These are phyloP conservation scores for Dactylonectria estremocensis DNA, from an alignment of 2,329 filamentous ascomycete genomes.

Conservation along the genomic window DNA sequence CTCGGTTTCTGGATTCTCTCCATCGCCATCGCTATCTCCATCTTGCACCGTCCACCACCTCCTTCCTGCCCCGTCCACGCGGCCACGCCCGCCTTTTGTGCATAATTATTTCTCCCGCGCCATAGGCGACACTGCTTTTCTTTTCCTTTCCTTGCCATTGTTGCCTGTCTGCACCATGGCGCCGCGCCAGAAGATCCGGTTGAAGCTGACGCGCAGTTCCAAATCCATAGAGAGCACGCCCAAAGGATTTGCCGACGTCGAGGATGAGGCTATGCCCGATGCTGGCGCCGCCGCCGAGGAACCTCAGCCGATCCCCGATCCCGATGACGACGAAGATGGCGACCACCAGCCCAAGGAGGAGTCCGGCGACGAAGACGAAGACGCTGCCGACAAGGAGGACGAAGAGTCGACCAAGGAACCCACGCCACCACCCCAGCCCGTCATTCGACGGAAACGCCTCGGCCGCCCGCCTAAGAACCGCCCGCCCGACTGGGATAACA, in stretches of 20 bases:
- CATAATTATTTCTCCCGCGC: neutral
- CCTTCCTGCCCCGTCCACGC: neutral
- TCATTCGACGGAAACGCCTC: slow-evolving; percentile 83
- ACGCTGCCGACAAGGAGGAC: slow-evolving; percentile 55
- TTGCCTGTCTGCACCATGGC: slow-evolving; percentile 43
- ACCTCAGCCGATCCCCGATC: slow-evolving; percentile 58
- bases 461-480: slow-evolving; percentile 89
- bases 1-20: slow-evolving; percentile 27
- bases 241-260: slow-evolving; percentile 58
- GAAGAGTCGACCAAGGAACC: slow-evolving; percentile 67
- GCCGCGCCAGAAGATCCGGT: slow-evolving; percentile 48
- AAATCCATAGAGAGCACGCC: slow-evolving; percentile 59
- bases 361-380: slow-evolving; percentile 58
- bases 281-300: slow-evolving; percentile 54
- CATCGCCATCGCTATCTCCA: slow-evolving; percentile 21
- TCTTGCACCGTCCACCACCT: slow-evolving; percentile 21
- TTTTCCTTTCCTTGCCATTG: slow-evolving; percentile 25
- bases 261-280: slow-evolving; percentile 54
- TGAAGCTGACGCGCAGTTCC: slow-evolving; percentile 53
- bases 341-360: slow-evolving; percentile 70
- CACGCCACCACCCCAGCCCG: slow-evolving; percentile 70
- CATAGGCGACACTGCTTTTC: neutral
- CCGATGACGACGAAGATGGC: slow-evolving; percentile 57
- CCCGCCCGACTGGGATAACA: slow-evolving; percentile 82
- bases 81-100: slow-evolving; percentile 1